Evolutionary conservation across 306 rosid genomes (phyloP).

Genomic region (Castanospermum australe): DNA sequence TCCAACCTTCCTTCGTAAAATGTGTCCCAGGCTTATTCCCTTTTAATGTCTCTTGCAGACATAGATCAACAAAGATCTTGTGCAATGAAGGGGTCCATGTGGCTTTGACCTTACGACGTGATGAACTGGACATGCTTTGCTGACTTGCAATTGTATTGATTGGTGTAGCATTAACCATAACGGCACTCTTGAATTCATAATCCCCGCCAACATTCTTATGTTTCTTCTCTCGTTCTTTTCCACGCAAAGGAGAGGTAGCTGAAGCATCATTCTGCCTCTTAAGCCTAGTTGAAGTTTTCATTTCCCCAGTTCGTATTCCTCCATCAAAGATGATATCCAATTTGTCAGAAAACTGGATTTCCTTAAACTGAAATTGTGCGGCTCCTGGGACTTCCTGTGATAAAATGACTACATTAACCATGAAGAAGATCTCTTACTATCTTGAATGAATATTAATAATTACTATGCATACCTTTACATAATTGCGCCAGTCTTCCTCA

Average conservation of each 20-base stretch:
- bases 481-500: conserved; percentile 48
- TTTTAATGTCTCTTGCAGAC: conserved; percentile 61
- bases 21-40: conserved; percentile 70
- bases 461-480: conserved; percentile 39
- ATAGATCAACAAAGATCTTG: conserved; percentile 56
- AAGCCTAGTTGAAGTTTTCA: conserved; percentile 9
- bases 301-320: conserved; percentile 30
- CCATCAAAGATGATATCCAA: conserved; percentile 48
- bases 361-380: conserved; percentile 54
- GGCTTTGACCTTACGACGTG: conserved; percentile 46
- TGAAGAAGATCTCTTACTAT: conserved; percentile 4
- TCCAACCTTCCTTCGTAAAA: conserved; percentile 79
- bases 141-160: conserved; percentile 47
- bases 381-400: conserved; percentile 61
- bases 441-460: background rate
- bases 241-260: conserved; percentile 27
- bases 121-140: conserved; percentile 56
- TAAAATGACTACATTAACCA: conserved; percentile 23
- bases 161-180: conserved; percentile 39
- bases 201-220: conserved; percentile 29
- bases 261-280: conserved; percentile 43
- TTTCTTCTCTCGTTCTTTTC: conserved; percentile 39
- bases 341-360: conserved; percentile 44
- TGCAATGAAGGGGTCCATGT: conserved; percentile 58
- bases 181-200: conserved; percentile 35